Evolutionary conservation across 306 rosid genomes (phyloP).

Genomic region (Vachellia collinsii): DNA sequence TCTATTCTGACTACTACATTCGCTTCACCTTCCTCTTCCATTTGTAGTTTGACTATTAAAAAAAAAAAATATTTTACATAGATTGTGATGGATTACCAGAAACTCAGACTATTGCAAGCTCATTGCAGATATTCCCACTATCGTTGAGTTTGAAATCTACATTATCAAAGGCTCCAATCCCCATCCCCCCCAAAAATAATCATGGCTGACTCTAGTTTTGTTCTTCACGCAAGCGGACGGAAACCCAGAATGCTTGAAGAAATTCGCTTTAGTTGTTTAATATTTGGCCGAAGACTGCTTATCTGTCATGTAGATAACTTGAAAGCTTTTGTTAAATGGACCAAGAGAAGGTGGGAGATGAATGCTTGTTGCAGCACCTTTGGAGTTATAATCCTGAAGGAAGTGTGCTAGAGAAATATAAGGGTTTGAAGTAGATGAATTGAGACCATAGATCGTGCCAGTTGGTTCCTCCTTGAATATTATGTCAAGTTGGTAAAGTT

Average conservation of each 20-base stretch:
- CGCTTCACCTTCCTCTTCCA: conserved; percentile 16
- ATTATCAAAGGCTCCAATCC: not conserved
- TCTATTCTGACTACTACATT: conserved; percentile 8
- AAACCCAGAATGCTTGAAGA: not conserved
- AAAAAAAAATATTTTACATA: not conserved
- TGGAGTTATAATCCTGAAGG: not conserved
- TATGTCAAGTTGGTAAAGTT: not conserved
- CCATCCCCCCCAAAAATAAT: not conserved
- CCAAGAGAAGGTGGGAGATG: not conserved
- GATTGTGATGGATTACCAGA: conserved; percentile 32
- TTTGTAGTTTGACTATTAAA: conserved; percentile 7
- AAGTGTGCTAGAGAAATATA: not conserved
- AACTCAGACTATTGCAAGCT: not conserved
- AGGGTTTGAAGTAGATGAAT: not conserved
- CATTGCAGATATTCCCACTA: not conserved
- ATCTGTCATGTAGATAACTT: not conserved
- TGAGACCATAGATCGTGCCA: not conserved
- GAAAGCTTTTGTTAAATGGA: not conserved
- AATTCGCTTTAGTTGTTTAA: not conserved
- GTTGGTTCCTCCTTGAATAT: not conserved
- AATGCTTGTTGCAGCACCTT: not conserved
- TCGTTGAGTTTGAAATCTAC: not conserved
- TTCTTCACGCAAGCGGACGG: not conserved
- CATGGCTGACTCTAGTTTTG: not conserved
- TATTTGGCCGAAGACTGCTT: not conserved